Evolutionary conservation across 768 basidiomycete genomes (phyloP).

Genomic region (Mrakia blollopis): DNA sequence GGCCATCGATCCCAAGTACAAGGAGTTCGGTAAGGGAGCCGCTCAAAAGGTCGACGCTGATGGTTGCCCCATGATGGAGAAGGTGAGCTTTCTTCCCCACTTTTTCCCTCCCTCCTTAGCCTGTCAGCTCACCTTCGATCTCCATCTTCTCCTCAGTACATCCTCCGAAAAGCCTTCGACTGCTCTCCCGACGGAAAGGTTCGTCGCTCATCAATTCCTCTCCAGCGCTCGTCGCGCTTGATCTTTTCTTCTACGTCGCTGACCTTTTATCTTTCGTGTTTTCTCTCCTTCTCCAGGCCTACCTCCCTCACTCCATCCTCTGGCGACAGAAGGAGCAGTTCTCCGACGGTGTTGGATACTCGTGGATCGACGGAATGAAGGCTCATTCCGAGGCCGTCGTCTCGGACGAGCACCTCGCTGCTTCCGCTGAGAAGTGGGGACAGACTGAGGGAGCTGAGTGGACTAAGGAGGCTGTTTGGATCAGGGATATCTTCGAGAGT

Average conservation of each 20-base stretch:
- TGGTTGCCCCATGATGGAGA: slow-evolving; percentile 90
- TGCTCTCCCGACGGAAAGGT: slow-evolving; percentile 59
- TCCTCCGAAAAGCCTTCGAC: slow-evolving; percentile 93
- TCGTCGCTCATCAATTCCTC: slow-evolving; percentile 4
- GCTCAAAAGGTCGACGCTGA: slow-evolving; percentile 71
- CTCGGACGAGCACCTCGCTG: slow-evolving; percentile 73
- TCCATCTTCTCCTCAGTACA: slow-evolving; percentile 57
- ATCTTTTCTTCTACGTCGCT: not conserved
- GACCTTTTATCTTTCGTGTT: not conserved
- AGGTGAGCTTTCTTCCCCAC: slow-evolving; percentile 51
- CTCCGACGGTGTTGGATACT: slow-evolving; percentile 97
- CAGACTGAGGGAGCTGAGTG: slow-evolving; percentile 64
- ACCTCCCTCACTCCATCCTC: slow-evolving; percentile 86
- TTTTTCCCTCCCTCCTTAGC: not conserved
- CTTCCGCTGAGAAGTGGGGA: slow-evolving; percentile 68
- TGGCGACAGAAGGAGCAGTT: slow-evolving; percentile 99
- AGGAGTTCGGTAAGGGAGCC: slow-evolving; percentile 80
- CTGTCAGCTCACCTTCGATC: not conserved
- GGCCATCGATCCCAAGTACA: slow-evolving; percentile 79
- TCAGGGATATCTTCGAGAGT: slow-evolving; percentile 88
- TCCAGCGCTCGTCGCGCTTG: not conserved
- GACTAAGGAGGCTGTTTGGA: slow-evolving; percentile 93
- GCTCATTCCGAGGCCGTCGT: slow-evolving; percentile 69
- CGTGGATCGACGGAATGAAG: slow-evolving; percentile 98
- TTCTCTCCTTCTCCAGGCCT: slow-evolving; percentile 56